A percentile compares a stretch with the other conserved stretches of the same genome.
phyloP scores from a whole-genome alignment of 805 yeast genomes.

The Metschnikowia peoriensis region DNA sequence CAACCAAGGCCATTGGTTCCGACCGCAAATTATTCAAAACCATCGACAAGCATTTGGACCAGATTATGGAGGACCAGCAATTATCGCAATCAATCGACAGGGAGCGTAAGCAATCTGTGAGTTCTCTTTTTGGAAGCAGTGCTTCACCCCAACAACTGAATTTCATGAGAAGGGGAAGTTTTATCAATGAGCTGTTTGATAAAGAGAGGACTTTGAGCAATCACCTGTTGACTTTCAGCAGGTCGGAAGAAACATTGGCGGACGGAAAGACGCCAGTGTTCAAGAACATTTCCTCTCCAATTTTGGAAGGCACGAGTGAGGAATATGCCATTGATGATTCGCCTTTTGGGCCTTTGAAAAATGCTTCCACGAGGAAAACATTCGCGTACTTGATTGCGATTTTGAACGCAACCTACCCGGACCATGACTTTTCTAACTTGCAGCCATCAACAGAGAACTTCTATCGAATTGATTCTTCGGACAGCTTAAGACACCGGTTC shows the following conservation, averaged over 20 bases:
- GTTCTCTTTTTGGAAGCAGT: slow-evolving; percentile 37
- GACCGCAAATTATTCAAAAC: slow-evolving; percentile 88
- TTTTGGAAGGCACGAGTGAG: slow-evolving; percentile 12
- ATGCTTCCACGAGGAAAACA: slow-evolving; percentile 80
- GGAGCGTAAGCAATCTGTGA: slow-evolving; percentile 37
- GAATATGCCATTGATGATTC: slow-evolving; percentile 39
- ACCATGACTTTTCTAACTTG: slow-evolving; percentile 86
- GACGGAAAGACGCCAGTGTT: slow-evolving; percentile 1
- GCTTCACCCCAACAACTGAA: slow-evolving; percentile 30
- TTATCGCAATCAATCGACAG: slow-evolving; percentile 37
- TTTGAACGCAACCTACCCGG: slow-evolving; percentile 90
- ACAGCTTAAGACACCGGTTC: slow-evolving; percentile 60
- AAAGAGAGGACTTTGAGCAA: slow-evolving; percentile 29
- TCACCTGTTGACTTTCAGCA: slow-evolving; percentile 24
- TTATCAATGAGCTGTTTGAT: slow-evolving; percentile 16
- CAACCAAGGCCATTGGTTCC: slow-evolving; percentile 89
- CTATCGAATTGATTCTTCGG: slow-evolving; percentile 34
- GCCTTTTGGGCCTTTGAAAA: slow-evolving; percentile 92
- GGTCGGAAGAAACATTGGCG: slow-evolving; percentile 10
- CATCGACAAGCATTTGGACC: slow-evolving; percentile 76
- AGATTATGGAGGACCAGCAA: slow-evolving; percentile 45
- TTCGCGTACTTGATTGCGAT: slow-evolving; percentile 91
- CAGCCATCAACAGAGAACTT: slow-evolving; percentile 71
- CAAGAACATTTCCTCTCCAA: slow-evolving; percentile 13
- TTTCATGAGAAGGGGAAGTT: slow-evolving; percentile 26